Evolutionary conservation across 768 basidiomycete genomes (phyloP).

Genomic region (Dioszegia crocea): DNA sequence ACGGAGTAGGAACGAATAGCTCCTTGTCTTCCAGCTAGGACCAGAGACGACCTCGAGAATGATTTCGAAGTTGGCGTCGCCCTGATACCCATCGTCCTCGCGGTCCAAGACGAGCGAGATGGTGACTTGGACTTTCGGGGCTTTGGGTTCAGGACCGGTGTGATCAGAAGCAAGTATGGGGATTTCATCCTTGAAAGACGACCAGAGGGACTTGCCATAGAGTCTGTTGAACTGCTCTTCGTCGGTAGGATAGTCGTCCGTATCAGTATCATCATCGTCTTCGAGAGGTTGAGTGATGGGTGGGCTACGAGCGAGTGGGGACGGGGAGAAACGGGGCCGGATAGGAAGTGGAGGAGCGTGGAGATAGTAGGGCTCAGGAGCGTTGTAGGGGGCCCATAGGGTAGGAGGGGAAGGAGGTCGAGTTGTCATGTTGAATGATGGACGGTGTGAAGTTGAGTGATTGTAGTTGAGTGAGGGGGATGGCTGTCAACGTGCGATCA

Average conservation of each 20-base stretch:
- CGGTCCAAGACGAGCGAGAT: not conserved
- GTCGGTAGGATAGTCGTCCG: not conserved
- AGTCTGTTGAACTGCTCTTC: too few species aligned
- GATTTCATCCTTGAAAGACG: too few species aligned
- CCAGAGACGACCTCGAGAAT: not conserved
- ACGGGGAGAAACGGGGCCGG: not conserved
- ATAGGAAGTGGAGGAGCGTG: not conserved
- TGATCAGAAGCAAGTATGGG: not conserved
- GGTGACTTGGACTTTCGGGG: not conserved
- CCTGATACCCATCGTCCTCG: not conserved
- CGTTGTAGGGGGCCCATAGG: not conserved
- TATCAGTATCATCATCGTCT: not conserved
- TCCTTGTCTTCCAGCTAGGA: too few species aligned
- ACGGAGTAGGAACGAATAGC: too few species aligned
- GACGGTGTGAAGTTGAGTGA: too few species aligned
- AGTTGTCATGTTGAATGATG: not conserved
- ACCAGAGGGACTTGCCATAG: too few species aligned
- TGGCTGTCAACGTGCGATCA: too few species aligned
- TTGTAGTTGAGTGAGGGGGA: too few species aligned
- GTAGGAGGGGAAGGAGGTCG: not conserved
- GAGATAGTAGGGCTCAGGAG: too few species aligned
- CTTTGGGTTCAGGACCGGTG: not conserved
- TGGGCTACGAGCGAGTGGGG: not conserved
- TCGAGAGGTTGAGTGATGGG: not conserved
- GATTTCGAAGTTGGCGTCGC: not conserved